These are phyloP conservation scores for Plasmodium relictum DNA, from an alignment of 169 alveolate genomes.

Conservation along the genomic window DNA sequence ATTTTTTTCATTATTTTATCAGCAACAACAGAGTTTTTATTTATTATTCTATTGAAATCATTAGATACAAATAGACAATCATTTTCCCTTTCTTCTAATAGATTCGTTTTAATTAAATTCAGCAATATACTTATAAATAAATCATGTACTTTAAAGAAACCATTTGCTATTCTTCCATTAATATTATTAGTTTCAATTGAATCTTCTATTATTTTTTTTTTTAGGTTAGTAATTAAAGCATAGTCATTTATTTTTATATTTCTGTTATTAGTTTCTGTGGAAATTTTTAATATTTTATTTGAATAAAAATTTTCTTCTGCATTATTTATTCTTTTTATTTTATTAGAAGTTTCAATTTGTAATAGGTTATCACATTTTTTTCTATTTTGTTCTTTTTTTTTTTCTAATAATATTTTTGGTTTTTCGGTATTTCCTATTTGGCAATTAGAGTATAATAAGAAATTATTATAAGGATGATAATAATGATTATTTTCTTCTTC, in stretches of 20 bases:
- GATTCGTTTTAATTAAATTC: neutral
- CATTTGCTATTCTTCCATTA: slow-evolving; percentile 22
- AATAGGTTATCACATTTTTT: neutral
- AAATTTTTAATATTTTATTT: neutral
- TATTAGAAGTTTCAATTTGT: neutral
- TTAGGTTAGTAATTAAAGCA: neutral
- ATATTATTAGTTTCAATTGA: slow-evolving; percentile 18
- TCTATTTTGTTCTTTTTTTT: neutral
- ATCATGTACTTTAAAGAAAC: slow-evolving; percentile 16
- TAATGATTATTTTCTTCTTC: slow-evolving; percentile 23
- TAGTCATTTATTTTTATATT: slow-evolving; percentile 18
- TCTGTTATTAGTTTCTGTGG: neutral
- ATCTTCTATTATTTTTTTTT: slow-evolving; percentile 29
- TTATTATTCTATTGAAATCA: slow-evolving; percentile 10
- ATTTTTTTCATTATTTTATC: slow-evolving; percentile 22
- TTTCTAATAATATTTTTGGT: neutral
- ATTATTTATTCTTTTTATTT: slow-evolving; percentile 11
- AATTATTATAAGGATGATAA: slow-evolving; percentile 65
- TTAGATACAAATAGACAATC: neutral
- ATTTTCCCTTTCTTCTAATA: neutral
- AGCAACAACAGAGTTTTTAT: slow-evolving; percentile 14
- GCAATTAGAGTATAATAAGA: slow-evolving; percentile 49
- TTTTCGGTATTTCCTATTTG: slow-evolving; percentile 61
- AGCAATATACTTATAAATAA: slow-evolving; percentile 8
- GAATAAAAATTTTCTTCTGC: neutral